Evolutionary conservation across 441 rosid genomes (phyloP).

Genomic region (Gossypium davidsonii): DNA sequence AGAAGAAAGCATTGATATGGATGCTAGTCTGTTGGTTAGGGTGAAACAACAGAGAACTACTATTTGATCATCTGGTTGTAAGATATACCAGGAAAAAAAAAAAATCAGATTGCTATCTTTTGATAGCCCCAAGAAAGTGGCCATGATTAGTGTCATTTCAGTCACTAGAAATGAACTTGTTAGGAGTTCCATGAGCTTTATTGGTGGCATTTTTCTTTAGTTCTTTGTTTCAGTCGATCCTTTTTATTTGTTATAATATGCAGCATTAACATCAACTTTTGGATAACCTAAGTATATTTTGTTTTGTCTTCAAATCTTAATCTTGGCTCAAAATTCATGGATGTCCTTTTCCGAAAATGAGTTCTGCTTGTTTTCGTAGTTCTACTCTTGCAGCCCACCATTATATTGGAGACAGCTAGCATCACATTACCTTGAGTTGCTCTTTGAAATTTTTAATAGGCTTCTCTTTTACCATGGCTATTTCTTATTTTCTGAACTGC

Average conservation of each 20-base stretch:
- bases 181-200: conserved; percentile 3
- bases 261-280: conserved; percentile 8
- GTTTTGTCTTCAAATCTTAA: conserved; percentile 13
- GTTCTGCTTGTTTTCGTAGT: conserved; percentile 11
- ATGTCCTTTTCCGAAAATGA: not conserved
- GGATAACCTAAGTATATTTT: not conserved
- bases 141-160: not conserved
- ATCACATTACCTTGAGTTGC: conserved; percentile 2
- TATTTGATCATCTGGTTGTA: not conserved
- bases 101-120: not conserved
- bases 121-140: conserved; percentile 3
- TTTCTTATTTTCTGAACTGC: not conserved
- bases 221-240: not conserved
- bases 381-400: not conserved
- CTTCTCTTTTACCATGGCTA: not conserved
- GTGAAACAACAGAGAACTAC: not conserved
- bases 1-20: not conserved
- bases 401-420: conserved; percentile 12
- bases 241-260: conserved; percentile 1
- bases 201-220: not conserved
- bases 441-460: conserved; percentile 4
- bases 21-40: not conserved
- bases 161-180: not conserved
- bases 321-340: conserved; percentile 3
- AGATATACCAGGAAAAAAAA: not conserved